A percentile compares a stretch with the other conserved stretches of the same genome.
phyloP scores from a whole-genome alignment of 1,284 basidiomycete genomes.

The Heterobasidion irregulare region DNA sequence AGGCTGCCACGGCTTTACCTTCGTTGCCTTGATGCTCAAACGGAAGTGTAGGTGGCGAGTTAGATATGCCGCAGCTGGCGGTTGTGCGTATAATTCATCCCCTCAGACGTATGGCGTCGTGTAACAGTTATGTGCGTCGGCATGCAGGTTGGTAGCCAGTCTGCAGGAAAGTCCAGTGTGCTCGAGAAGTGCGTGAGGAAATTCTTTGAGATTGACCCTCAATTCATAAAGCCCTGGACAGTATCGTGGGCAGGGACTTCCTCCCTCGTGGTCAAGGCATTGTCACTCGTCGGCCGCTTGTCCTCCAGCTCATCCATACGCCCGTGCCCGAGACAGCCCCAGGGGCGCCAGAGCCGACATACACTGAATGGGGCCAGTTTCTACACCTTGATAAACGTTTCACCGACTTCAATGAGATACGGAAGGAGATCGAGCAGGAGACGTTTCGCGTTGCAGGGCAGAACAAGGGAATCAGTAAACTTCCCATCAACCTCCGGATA shows the following conservation, averaged over 20 bases:
- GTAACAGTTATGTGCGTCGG: background rate
- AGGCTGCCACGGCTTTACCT: constrained; percentile 1
- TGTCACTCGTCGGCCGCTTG: constrained; percentile 90
- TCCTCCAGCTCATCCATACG: constrained; percentile 93
- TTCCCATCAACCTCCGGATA: constrained; percentile 92
- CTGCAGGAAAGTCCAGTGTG: constrained; percentile 81
- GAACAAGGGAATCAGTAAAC: constrained; percentile 96
- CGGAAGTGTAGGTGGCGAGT: constrained; percentile 56
- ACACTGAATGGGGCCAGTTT: constrained; percentile 93
- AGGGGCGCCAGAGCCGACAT: constrained; percentile 24
- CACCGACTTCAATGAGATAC: constrained; percentile 91
- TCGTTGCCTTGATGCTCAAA: background rate
- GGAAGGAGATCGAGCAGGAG: constrained; percentile 97
- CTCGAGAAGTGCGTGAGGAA: constrained; percentile 63
- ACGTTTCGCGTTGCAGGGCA: constrained; percentile 96
- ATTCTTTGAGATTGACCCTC: constrained; percentile 4
- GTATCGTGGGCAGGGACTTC: constrained; percentile 94
- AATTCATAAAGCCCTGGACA: constrained; percentile 19
- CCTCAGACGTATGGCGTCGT: background rate
- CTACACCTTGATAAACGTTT: constrained; percentile 94
- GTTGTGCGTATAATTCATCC: constrained; percentile 40
- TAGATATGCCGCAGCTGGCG: constrained; percentile 81
- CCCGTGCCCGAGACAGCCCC: constrained; percentile 44
- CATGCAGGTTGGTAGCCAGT: constrained; percentile 77
- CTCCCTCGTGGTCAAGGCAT: constrained; percentile 92